Evolutionary conservation across 139 green algal species (phyloP).

Genomic region (Chlamydomonas urium): DNA sequence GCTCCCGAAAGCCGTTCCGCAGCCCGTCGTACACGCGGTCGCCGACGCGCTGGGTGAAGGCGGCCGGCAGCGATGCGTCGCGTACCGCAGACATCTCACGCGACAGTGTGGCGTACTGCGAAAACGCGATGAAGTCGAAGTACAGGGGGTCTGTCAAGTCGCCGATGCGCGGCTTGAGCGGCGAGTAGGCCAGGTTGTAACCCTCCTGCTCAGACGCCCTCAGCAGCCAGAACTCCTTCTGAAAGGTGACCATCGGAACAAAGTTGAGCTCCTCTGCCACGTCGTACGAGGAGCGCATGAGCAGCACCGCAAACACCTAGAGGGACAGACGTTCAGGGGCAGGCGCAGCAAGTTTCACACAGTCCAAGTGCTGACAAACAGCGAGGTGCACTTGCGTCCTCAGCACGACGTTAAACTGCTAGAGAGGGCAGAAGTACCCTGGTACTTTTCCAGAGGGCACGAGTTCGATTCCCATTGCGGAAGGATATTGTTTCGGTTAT

Average conservation of each 20-base stretch:
- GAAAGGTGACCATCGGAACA: slow-evolving; percentile 68
- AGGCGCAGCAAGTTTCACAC: too few relatives aligned
- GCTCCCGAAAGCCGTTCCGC: slow-evolving; percentile 66
- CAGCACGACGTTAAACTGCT: too few relatives aligned
- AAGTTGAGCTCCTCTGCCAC: slow-evolving; percentile 76
- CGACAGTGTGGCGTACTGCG: slow-evolving; percentile 42
- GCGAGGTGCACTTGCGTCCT: too few relatives aligned
- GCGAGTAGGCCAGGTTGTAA: slow-evolving; percentile 66
- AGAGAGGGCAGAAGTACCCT: too few relatives aligned
- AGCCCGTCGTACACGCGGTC: slow-evolving; percentile 63
- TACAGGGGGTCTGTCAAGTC: slow-evolving; percentile 70
- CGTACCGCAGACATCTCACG: slow-evolving; percentile 18
- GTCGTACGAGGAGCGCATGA: slow-evolving; percentile 77
- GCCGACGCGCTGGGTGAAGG: slow-evolving; percentile 34
- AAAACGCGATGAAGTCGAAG: slow-evolving; percentile 87
- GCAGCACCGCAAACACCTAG: slow-evolving; percentile 85
- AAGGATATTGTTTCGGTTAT: too few relatives aligned
- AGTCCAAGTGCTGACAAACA: too few relatives aligned
- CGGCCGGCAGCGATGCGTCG: slow-evolving; percentile 50
- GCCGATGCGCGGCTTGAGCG: slow-evolving; percentile 34
- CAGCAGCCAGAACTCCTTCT: slow-evolving; percentile 68
- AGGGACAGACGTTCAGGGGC: too few relatives aligned
- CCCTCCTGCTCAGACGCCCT: slow-evolving; percentile 64
- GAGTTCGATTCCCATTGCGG: too few relatives aligned
- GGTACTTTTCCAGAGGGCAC: too few relatives aligned